Evolutionary conservation across 306 rosid species (phyloP), one percentile per base, ranked within the genome.

Genomic region (Potentilla sterilis): DNA sequence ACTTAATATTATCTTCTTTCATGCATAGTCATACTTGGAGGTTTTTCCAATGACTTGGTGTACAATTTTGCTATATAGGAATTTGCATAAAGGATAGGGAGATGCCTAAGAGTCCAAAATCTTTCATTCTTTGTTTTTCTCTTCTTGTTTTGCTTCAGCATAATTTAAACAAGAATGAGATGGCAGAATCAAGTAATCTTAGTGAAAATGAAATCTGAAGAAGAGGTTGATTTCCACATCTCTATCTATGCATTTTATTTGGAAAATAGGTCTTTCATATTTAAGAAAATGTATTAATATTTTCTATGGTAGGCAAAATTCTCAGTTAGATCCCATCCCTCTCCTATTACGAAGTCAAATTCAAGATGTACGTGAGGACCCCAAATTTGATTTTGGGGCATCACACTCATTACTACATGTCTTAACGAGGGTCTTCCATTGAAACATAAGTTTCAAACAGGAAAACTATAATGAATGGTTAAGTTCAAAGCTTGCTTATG

Each of bases 331-430:
- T 47, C 19, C 28, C 40, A 44, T 44, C 8, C 28, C 10, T 57
- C n/a, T 42, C 63, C 86, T 72, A 79, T 76, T 83, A 41, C 64
- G 40, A 61, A 61, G 83, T 79, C 84, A 76, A 79, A 51, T 4
- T 68, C 22, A 4, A 5, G 34, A 82, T 28, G 28, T 28, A 28
- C 14, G 64, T 22, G 69, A 49, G 42, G 77, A 35, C 73, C 61
- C 58, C 62, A 38, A 55, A 44, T 67, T 38, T 73, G 44, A 74
- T 57, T 55, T 51, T 63, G 77, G 28, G 32, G 46, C 70, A 28
- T 61, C 77, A 32, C 34, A 43, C 18, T 74, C 70, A 6, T 11
- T n/a, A 2, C 69, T n/a, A 58, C 43, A 21, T 48, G 58, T 64
- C 42, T 77, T 8, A 6, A 63, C 32, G 62, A 77, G 34, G 73